Base-by-base conservation (phyloP, 2,329 filamentous ascomycete genomes). In the Paracamarosporium sp. region DNA sequence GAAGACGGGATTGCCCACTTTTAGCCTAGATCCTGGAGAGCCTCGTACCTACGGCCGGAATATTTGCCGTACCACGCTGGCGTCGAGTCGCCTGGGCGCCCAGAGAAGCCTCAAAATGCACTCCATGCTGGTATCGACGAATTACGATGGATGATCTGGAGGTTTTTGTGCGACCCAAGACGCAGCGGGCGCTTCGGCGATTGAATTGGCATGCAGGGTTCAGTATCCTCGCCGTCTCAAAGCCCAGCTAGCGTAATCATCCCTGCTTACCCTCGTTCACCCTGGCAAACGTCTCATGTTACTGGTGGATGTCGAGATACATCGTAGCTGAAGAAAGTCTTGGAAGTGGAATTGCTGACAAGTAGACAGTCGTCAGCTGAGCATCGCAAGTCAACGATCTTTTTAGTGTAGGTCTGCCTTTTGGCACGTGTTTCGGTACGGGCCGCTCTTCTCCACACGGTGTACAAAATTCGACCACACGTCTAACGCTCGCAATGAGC, bases 61-160 rank as follows among this genome's bases (percentile, higher is more conserved):
- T 20, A 12, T 27, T 50, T 50, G 15, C 25, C 24, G 47, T 50
- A 28, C 22, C 22, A 50, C 47, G 13, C 9, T 41, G 24, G 47
- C 33, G 47, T 30, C 25, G 8, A 38, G 33, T 52, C 25, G 35
- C 38, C 50, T 30, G 35, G 50, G 36, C 38, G 50, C 50, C 50
- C n/a, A 52, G 50, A 31, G 27, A 38, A 41, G 27, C 35, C 27
- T n/a, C 27, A 15, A 33, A 8, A 31, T 35, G 33, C 8, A 11
- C 4, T 36, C 1, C 1, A 20, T 43, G 8, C 4, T 41, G 15
- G 15, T 11, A 25, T 40, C 13, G 50, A 43, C 50, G 50, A 52
- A 43, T 52, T 30, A n/a, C 50, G 50, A 6, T 20, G 17, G 20
- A 28, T 24, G 36, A 40, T 40, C 7, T 40, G 17, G 9, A 20